Evolutionary conservation across 1,284 basidiomycete species (phyloP), one percentile per base, ranked within the genome.

Genomic region (Apiotrichum domesticum): DNA sequence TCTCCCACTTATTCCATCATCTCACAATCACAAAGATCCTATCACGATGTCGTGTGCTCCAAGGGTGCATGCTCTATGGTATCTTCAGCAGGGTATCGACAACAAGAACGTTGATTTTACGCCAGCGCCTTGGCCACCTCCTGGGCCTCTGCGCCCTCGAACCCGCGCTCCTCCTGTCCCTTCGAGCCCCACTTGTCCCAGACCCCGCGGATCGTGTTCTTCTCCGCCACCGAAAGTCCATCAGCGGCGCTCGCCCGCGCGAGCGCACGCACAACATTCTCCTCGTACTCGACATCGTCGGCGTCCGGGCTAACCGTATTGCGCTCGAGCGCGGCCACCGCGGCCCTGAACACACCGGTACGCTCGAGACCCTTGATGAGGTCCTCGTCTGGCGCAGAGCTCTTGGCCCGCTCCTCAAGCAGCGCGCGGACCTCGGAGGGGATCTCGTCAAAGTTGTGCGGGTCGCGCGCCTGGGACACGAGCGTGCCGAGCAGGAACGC

Each of bases 401-500:
- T 50, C 21, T 63, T 52, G 13, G 61, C 51, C 40, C 52, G 52
- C 50, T 69, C 66, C 56, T 69, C 66, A 34, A 75, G 52, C 34
- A 70, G 52, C 45, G 61, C 62, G 46, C 53, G 46, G 1, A 73
- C 72, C 37, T 77, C 76, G 9, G 61, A 65, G 6, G 78, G 77
- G 62, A 66, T 63, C 57, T 65, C 71, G 39, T 64, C 77, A 55
- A 62, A 68, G 43, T 62, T 69, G 57, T 61, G 75, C 61, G 40
- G 84, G 63, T 52, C 87, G 81, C 34, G 77, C 68, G 6, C 79
- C 78, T 90, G 88, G 3, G 85, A 79, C 52, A 95, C 81, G 48
- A 97, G 83, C 0, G 85, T 81, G 63, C 84, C 86, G 53, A 97
- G 79, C 15, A 98, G 81, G 78, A 97, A 98, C 0, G 86, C 84